Evolutionary conservation across 2,329 filamentous ascomycete genomes (phyloP), one percentile per base, ranked within the genome.

Genomic region (Sporothrix sp.): DNA sequence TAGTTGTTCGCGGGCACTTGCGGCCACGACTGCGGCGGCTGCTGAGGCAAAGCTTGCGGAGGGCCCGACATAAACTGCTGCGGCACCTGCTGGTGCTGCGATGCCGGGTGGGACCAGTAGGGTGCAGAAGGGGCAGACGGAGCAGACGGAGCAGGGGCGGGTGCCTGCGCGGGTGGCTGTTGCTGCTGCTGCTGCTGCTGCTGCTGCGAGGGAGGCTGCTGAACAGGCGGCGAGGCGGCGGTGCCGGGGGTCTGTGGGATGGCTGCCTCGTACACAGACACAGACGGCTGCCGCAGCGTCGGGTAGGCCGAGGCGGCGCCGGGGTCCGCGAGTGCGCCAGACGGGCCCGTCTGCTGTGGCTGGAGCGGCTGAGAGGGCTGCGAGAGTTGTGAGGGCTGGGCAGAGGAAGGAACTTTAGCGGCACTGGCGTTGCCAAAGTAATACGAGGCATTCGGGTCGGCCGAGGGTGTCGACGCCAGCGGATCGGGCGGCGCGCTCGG

Each of bases 371-470:
- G 61, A 35, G 52, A 60, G 4, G 23, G 38, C 3, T 40, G 23
- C 35, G 57, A 62, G 53, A 58, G 65, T 48, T 62, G 63, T 16
- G 64, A 61, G 33, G 65, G 65, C 62, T 43, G 48, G 61, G 61
- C n/a, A n/a, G n/a, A n/a, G n/a, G n/a, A 65, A 28, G 60, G 66
- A 33, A 64, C 63, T 33, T 63, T 50, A 4, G 45, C 61, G 28
- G 47, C 23, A 4, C n/a, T 61, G 53, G 59, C 66, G 45, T 68
- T 65, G 52, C 67, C 72, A 58, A 78, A 79, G 62, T 84, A 85
- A 58, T 78, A 82, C 9, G 73, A 71, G 10, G 74, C 69, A 52
- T 71, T 76, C 1, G 76, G 70, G 52, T 84, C 79, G 14, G 70
- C 61, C 16, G 64, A 61, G 8, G 66, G 63, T 4, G 68, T 63